phyloP scores from a whole-genome alignment of 495 filamentous ascomycete genomes.

The Durotheca rogersii region DNA sequence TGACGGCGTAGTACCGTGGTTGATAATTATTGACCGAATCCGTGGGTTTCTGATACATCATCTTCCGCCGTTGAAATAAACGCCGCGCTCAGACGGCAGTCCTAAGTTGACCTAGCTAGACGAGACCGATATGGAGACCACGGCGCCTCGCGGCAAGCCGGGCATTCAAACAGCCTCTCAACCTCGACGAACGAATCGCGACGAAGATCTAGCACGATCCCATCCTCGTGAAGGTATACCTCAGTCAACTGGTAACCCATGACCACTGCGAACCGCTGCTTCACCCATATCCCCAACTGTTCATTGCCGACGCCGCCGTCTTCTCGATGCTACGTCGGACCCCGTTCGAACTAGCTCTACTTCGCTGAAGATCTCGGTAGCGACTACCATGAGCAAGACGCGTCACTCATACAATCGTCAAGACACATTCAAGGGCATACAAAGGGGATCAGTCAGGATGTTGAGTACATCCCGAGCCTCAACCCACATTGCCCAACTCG shows the following conservation, averaged over 20 bases:
- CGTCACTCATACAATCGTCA: too few relatives aligned
- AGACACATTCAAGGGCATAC: slow-evolving; percentile 13
- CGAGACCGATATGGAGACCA: not conserved
- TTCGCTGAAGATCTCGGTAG: slow-evolving; percentile 10
- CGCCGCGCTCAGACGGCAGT: not conserved
- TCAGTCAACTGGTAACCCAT: too few relatives aligned
- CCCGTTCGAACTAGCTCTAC: not conserved
- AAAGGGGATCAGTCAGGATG: not conserved
- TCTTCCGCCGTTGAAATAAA: not conserved
- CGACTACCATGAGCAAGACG: slow-evolving; percentile 15
- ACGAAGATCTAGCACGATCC: slow-evolving; percentile 7
- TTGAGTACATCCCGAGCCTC: too few relatives aligned
- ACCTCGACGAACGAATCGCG: too few relatives aligned
- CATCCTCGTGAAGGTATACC: slow-evolving; percentile 12
- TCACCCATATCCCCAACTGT: slow-evolving; percentile 3
- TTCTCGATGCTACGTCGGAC: too few relatives aligned
- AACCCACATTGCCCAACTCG: too few relatives aligned
- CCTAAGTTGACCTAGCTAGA: not conserved
- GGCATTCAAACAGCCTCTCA: slow-evolving; percentile 2
- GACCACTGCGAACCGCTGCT: slow-evolving; percentile 6
- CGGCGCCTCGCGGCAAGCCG: too few relatives aligned
- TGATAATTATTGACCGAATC: not conserved
- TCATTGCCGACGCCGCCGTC: not conserved
- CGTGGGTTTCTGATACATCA: not conserved
- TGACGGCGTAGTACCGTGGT: not conserved